A percentile compares a stretch with the other conserved stretches of the same genome.
Evolutionary conservation across 2,329 filamentous ascomycete species (phyloP).

Genomic region (Neofusicoccum cordaticola): DNA sequence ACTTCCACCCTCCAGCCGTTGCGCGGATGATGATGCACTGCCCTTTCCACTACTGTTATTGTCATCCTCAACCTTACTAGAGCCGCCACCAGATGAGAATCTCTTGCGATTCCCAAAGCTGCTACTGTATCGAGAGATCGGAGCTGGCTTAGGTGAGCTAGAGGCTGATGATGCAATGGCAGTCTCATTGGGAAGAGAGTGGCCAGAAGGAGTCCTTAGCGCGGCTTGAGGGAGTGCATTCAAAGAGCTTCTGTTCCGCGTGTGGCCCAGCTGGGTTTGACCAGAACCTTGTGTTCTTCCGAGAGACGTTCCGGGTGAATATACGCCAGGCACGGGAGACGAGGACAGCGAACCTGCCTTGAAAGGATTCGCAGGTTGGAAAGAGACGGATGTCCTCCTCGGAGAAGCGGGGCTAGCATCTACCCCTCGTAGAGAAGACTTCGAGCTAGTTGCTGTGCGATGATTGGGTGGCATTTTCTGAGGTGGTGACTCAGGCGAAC

Average conservation of each 20-base stretch:
- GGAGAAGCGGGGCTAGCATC: conserved; percentile 51
- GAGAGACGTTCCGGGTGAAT: conserved; percentile 52
- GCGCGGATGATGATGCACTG: conserved; percentile 66
- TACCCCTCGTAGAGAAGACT: conserved; percentile 48
- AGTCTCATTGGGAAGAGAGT: conserved; percentile 54
- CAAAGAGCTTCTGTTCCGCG: conserved; percentile 68
- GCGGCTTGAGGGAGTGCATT: conserved; percentile 74
- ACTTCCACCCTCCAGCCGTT: conserved; percentile 51
- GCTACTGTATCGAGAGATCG: conserved; percentile 84
- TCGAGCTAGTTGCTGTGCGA: conserved; percentile 47
- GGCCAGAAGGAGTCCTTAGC: conserved; percentile 59
- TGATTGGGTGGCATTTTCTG: conserved; percentile 49
- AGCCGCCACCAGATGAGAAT: conserved; percentile 68
- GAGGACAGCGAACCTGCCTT: conserved; percentile 94
- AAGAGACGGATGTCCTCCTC: conserved; percentile 79
- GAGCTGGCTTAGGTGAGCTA: conserved; percentile 74
- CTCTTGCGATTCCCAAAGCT: conserved; percentile 85
- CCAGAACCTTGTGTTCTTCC: conserved; percentile 31
- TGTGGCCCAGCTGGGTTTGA: conserved; percentile 40
- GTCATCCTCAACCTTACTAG: conserved; percentile 68
- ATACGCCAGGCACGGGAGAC: conserved; percentile 63
- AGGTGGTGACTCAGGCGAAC: conserved; percentile 49
- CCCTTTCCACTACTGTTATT: conserved; percentile 78
- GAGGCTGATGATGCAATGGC: conserved; percentile 64
- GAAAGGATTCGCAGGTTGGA: conserved; percentile 71